Evolutionary conservation across 108 stramenopile genomes (phyloP), one percentile per base, ranked within the genome.

Genomic region (Fistulifera solaris): DNA sequence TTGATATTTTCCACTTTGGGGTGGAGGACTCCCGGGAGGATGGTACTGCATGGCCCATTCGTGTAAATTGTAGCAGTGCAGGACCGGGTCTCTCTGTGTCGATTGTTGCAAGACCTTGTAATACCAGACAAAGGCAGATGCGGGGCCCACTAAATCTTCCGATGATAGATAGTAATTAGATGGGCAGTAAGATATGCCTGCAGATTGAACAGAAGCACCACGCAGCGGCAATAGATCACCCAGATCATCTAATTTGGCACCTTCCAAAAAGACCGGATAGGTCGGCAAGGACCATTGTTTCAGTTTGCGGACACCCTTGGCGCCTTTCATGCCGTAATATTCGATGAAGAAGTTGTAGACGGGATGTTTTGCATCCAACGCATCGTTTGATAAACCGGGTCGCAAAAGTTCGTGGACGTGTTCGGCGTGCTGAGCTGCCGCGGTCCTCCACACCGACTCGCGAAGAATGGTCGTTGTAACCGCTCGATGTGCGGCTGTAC

Each of bases 11-110:
- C 63, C 76, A 58, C 74, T 76, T 0, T 63, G 75, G 6, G 77
- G 75, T 8, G 69, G 58, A 18, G 59, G 58, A 11, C 65, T 66
- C 5, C 77, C 76, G 27, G 59, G 48, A 1, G 83, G 85, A 31
- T 79, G 79, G 53, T 97, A 97, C 21, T 93, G 89, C 96, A 97
- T 97, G 19, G 96, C 96, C 94, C 94, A 97, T 62, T 97, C 96
- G 68, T 97, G 96, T 24, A 94, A 64, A n/a, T 94, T 94, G 61
- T 84, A 80, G 66, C 96, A 97, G 54, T 86, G 77, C 40, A 93
- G 55, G 25, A 93, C 60, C 0, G 96, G 94, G 17, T 90, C 84
- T 15, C 74, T 72, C 12, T 48, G 21, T 17, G 81, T 42, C 2
- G 84, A 84, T 41, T 72, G 59, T 38, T 71, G 50, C 8, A 90